Conservation (phyloP, 805 yeast species). For the Maudiozyma turicensis region DNA sequence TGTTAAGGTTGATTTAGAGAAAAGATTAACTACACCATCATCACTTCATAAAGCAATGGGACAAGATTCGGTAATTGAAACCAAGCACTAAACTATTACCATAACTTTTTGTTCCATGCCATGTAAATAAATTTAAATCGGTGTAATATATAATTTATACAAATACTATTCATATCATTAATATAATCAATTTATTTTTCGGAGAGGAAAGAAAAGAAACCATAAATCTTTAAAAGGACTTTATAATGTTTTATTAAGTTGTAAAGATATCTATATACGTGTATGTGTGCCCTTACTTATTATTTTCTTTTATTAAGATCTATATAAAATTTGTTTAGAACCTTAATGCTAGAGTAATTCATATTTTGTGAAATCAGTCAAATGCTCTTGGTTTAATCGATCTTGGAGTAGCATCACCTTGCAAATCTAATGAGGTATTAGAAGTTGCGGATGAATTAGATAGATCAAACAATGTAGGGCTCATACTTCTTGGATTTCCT, state of each 20-base stretch:
- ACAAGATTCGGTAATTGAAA: slow-evolving; percentile 18
- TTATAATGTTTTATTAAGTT: too few relatives aligned
- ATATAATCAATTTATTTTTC: not conserved
- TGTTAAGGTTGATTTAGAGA: slow-evolving; percentile 48
- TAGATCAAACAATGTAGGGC: slow-evolving; percentile 28
- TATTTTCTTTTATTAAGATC: too few relatives aligned
- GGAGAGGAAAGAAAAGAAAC: too few relatives aligned
- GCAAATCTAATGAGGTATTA: slow-evolving; percentile 24
- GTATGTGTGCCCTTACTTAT: too few relatives aligned
- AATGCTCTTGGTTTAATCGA: slow-evolving; percentile 1
- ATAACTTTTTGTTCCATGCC: too few relatives aligned
- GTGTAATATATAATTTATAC: not conserved
- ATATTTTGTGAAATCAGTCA: too few relatives aligned
- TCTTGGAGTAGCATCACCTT: slow-evolving; percentile 4
- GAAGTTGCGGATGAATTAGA: slow-evolving; percentile 29
- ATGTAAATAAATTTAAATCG: not conserved
- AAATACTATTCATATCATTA: not conserved
- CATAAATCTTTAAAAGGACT: too few relatives aligned
- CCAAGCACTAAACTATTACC: not conserved
- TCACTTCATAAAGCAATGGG: slow-evolving; percentile 41
- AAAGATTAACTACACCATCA: slow-evolving; percentile 45
- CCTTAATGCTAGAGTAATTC: too few relatives aligned
- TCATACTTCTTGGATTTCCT: slow-evolving; percentile 7
- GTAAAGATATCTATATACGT: too few relatives aligned
- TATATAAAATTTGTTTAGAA: too few relatives aligned